Evolutionary conservation across 228 moss, liverwort and hornwort species (phyloP).

Genomic region (Sphagnum fallax): DNA sequence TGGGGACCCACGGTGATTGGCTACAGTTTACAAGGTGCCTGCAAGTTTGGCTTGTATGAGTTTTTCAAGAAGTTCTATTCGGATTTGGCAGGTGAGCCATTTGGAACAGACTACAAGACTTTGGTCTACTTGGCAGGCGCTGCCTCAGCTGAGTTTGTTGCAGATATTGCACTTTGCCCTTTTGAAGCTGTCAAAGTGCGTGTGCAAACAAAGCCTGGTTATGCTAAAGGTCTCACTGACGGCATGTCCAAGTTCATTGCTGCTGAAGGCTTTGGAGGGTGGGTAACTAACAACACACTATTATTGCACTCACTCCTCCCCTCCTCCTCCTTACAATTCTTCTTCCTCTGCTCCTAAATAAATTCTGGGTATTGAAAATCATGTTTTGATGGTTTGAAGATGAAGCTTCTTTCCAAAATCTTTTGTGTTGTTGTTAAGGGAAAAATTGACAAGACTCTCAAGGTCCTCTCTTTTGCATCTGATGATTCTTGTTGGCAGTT

Average conservation of each 20-base stretch:
- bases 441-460: not conserved
- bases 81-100: slow-evolving; percentile 30
- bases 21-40: slow-evolving; percentile 54
- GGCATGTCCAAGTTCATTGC: slow-evolving; percentile 46
- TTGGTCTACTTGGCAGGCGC: slow-evolving; percentile 35
- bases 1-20: slow-evolving; percentile 51
- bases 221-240: slow-evolving; percentile 29
- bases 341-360: not conserved
- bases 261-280: slow-evolving; percentile 31
- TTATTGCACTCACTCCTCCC: too few relatives aligned
- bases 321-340: too few relatives aligned
- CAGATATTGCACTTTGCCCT: slow-evolving; percentile 41
- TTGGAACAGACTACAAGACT: slow-evolving; percentile 39
- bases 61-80: slow-evolving; percentile 47
- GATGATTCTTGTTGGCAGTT: slow-evolving; percentile 3
- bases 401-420: not conserved
- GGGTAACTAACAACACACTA: not conserved
- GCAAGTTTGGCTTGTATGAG: slow-evolving; percentile 61
- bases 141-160: slow-evolving; percentile 42
- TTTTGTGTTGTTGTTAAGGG: not conserved
- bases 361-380: not conserved
- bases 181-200: slow-evolving; percentile 57
- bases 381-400: not conserved
- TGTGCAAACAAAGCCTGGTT: slow-evolving; percentile 40
- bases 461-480: not conserved